A percentile compares a stretch with the other conserved stretches of the same genome.
Conservation (phyloP, 805 yeast genomes). For the Yarrowia sp. region DNA sequence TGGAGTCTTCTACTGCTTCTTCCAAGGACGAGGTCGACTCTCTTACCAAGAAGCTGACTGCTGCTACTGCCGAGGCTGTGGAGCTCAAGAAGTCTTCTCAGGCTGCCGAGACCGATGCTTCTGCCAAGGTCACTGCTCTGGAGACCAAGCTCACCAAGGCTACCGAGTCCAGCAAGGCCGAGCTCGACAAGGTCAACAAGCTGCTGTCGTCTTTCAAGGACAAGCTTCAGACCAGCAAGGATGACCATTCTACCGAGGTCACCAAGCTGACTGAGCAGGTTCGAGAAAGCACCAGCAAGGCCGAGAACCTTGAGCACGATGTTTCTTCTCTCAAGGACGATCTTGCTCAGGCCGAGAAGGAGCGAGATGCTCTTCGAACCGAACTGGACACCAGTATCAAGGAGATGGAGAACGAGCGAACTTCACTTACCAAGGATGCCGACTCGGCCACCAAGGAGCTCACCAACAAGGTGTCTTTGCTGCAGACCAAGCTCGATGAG, state of each 20-base stretch:
- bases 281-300: neutral
- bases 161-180: constrained; percentile 16
- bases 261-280: constrained; percentile 7
- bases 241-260: constrained; percentile 6
- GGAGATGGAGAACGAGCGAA: constrained; percentile 26
- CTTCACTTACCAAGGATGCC: constrained; percentile 14
- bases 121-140: constrained; percentile 8
- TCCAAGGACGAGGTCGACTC: neutral
- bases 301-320: neutral
- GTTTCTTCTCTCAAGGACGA: constrained; percentile 11
- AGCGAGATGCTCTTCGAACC: neutral
- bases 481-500: constrained; percentile 25
- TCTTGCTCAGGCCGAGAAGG: constrained; percentile 10
- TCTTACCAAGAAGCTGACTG: neutral
- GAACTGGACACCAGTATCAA: constrained; percentile 11
- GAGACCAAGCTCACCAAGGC: constrained; percentile 1
- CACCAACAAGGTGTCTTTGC: neutral
- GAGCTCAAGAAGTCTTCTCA: constrained; percentile 4
- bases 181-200: constrained; percentile 15
- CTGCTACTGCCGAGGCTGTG: neutral
- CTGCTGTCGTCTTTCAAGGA: constrained; percentile 1
- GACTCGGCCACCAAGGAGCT: constrained; percentile 27
- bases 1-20: neutral
- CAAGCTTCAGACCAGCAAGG: constrained; percentile 18
- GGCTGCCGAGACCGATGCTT: constrained; percentile 3